These are phyloP conservation scores for Epichloe sibirici DNA, from an alignment of 2,329 filamentous ascomycete species.

Conservation along the genomic window DNA sequence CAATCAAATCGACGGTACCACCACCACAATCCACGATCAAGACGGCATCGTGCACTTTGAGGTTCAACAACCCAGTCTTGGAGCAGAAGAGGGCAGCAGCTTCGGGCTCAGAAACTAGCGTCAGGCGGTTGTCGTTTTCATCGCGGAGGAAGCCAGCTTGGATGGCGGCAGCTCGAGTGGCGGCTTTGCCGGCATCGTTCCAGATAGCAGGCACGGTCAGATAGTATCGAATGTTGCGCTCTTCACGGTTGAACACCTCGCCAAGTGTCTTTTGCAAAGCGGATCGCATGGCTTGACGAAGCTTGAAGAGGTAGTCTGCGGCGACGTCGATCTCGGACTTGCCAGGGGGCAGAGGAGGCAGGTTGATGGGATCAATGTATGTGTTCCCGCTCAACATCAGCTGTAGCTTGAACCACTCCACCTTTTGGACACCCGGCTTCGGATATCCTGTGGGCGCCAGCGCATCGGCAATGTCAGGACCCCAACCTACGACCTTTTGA, in stretches of 20 bases:
- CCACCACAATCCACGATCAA: slow-evolving; percentile 97
- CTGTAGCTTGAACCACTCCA: slow-evolving; percentile 99
- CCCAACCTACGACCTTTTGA: slow-evolving; percentile 99
- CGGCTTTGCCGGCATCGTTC: slow-evolving; percentile 97
- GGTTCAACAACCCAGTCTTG: slow-evolving; percentile 87
- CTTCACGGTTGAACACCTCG: slow-evolving; percentile 95
- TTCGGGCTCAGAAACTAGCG: slow-evolving; percentile 90
- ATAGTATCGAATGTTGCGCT: slow-evolving; percentile 96
- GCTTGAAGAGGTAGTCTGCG: slow-evolving; percentile 97
- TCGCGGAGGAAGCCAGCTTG: slow-evolving; percentile 94
- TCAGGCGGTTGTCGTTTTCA: slow-evolving; percentile 93
- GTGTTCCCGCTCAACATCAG: slow-evolving; percentile 98
- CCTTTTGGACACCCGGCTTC: slow-evolving; percentile 95
- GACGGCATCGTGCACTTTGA: slow-evolving; percentile 98
- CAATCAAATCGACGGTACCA: slow-evolving; percentile 96
- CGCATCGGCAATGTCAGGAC: slow-evolving; percentile 93
- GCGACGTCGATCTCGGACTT: slow-evolving; percentile 99
- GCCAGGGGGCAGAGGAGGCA: slow-evolving; percentile 89
- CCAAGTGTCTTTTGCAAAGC: slow-evolving; percentile 93
- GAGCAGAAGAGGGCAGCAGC: slow-evolving; percentile 95
- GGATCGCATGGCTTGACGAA: slow-evolving; percentile 91
- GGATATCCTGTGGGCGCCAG: slow-evolving; percentile 94
- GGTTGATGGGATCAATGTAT: slow-evolving; percentile 97
- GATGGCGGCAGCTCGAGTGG: slow-evolving; percentile 87
- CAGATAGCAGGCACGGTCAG: slow-evolving; percentile 98